Evolutionary conservation across 768 basidiomycete genomes (phyloP), one percentile per base, ranked within the genome.

Genomic region (Rubroboletus satanas): DNA sequence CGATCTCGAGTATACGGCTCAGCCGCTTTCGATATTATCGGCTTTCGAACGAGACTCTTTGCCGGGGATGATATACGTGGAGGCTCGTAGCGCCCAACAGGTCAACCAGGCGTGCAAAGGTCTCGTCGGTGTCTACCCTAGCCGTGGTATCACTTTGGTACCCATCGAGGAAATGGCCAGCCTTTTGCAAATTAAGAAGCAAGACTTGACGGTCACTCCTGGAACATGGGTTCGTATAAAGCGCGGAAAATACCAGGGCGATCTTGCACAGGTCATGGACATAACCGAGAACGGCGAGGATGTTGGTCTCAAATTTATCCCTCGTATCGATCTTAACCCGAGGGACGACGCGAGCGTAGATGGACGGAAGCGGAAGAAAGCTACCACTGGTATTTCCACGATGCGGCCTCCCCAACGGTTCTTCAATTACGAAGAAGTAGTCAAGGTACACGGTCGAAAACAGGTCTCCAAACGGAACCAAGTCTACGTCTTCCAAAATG

Each of bases 121-220:
- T 28, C 87, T 98, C 45, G 90, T 98, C 48, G 97, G 95, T 49
- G 84, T 98, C 51, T 99, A 93, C 70, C 81, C 84, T 29, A 85
- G 82, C 63, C 85, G 89, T 48, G 90, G 90, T 15, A 83, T 93
- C 57, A 79, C 80, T 18, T 81, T 97, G 33, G 94, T 98, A 0
- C 94, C 94, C 7, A 93, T 98, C 55, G 90, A 95, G 64, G 97
- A 99, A 76, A 98, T 98, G 95, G 93, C 97, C 17, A 92, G 90
- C 56, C 76, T 98, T 36, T 79, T 98, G 61, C 90, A 92, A 67
- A 97, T 97, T 65, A 98, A 95, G 77, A 95, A 95, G 74, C 89
- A 94, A 67, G 92, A 94, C 58, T 74, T 87, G 44, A 88, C 88
- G 0, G 82, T 98, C 39, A 83, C 82, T 17, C 85, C 86, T 0